A percentile compares a stretch with the other conserved stretches of the same genome.
These are phyloP conservation scores for Colletotrichum phormii DNA, from an alignment of 2,329 filamentous ascomycete genomes.

Conservation along the genomic window DNA sequence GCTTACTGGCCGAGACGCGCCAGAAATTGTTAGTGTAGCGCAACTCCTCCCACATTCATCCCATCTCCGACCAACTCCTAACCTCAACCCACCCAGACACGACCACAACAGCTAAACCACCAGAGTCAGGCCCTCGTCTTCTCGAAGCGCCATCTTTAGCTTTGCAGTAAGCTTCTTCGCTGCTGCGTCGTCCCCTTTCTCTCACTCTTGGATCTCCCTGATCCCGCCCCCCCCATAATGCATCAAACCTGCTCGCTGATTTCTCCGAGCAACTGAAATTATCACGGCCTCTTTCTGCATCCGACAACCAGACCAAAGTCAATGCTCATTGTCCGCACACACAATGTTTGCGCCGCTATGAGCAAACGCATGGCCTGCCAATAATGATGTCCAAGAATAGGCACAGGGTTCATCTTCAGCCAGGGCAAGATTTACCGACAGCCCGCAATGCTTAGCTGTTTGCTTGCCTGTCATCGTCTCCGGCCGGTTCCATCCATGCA, in stretches of 20 bases:
- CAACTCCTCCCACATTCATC: constrained; percentile 33
- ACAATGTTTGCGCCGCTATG: constrained; percentile 4
- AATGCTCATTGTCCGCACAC: not conserved
- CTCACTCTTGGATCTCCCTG: constrained; percentile 10
- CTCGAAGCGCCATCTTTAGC: constrained; percentile 22
- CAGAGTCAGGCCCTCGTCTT: constrained; percentile 7
- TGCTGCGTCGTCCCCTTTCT: not conserved
- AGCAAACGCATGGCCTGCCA: constrained; percentile 27
- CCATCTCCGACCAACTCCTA: constrained; percentile 31
- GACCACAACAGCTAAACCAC: not conserved
- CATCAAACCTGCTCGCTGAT: constrained; percentile 3
- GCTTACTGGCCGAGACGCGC: constrained; percentile 36
- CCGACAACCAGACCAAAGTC: not conserved
- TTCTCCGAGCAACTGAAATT: constrained; percentile 3
- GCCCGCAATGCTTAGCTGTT: constrained; percentile 30
- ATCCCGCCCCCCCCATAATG: not conserved
- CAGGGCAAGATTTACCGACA: constrained; percentile 27
- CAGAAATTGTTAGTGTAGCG: constrained; percentile 35
- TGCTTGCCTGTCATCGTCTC: constrained; percentile 18
- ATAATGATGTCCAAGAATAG: constrained; percentile 33
- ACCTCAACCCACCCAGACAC: constrained; percentile 12
- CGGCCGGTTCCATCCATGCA: constrained; percentile 17
- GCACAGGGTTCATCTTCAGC: constrained; percentile 11
- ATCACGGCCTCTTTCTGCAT: not conserved
- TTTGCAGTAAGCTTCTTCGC: constrained; percentile 25